Evolutionary conservation across 148 eudicot species (phyloP), one percentile per base, ranked within the genome.

Genomic region (Limonium bicolor): DNA sequence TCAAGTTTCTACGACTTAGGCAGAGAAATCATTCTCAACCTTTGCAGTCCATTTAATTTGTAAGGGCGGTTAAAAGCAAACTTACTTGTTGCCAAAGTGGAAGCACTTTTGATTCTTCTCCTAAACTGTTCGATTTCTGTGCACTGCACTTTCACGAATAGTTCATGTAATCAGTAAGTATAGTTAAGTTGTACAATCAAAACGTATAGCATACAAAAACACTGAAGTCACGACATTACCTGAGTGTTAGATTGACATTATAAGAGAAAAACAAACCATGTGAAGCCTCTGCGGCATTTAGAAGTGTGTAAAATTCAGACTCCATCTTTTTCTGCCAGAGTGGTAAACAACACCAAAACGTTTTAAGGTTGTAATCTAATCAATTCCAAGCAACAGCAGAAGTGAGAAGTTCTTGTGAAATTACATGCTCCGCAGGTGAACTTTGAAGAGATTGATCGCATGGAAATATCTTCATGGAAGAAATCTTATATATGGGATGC

Each of bases 51-150:
- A n/a, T n/a, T n/a, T n/a, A n/a, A n/a, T n/a, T n/a, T n/a, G n/a
- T n/a, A n/a, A n/a, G n/a, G n/a, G n/a, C n/a, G n/a, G n/a, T n/a
- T n/a, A n/a, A 25, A 14, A 45, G 20, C 19, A 18, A 18, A 51
- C 64, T 57, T 61, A 81, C 99, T 79, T 90, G 99, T 73, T 82
- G 75, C 99, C 99, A 90, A 36, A 90, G 87, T 59, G 99, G 99
- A 50, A 90, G 82, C 35, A 72, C 46, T 66, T 73, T 84, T 35
- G 99, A 64, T 67, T 90, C 99, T 34, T 78, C 93, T 27, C 85
- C 93, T 51, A 84, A 68, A 56, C 62, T 82, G 54, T 78, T 71
- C 60, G 84, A 60, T 56, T 80, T 58, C 70, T 90, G 99, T 60
- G 78, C 56, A 60, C 99, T 90, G 67, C 56, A 64, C 28, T 53